phyloP scores from a whole-genome alignment of 73 alveolate species.

The Paramecium tetraurelia region DNA sequence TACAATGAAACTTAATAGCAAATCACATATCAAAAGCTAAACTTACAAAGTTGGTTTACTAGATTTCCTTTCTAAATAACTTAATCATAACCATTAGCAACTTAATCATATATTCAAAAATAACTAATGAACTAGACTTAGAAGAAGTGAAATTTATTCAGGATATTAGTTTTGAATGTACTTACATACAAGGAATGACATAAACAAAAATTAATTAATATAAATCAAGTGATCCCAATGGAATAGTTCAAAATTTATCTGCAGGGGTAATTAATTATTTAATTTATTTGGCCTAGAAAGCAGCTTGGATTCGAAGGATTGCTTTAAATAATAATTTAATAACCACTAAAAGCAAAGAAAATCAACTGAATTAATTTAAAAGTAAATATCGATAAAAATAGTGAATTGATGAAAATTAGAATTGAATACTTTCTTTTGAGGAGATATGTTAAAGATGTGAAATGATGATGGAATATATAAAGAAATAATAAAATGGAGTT shows the following conservation, averaged over 20 bases:
- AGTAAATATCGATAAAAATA: neutral
- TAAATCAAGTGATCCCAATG: conserved; percentile 24
- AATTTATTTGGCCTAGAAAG: neutral
- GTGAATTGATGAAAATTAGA: conserved; percentile 39
- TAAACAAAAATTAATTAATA: neutral
- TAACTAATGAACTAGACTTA: neutral
- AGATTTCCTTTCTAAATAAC: neutral
- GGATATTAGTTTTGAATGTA: conserved; percentile 23
- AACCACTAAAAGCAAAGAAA: neutral
- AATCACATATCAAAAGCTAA: neutral
- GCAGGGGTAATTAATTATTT: conserved; percentile 19
- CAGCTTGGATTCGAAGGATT: conserved; percentile 20
- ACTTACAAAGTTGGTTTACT: neutral
- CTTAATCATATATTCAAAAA: neutral
- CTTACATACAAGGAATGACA: conserved; percentile 40
- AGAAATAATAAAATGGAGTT: neutral
- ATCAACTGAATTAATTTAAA: conserved; percentile 19
- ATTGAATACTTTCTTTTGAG: conserved; percentile 19
- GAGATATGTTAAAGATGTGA: neutral
- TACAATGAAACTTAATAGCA: neutral
- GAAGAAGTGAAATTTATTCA: neutral
- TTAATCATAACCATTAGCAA: neutral
- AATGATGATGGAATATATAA: conserved; percentile 9
- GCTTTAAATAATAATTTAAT: neutral
- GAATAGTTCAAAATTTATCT: neutral